Evolutionary conservation across 495 filamentous ascomycete species (phyloP).

Genomic region (Penicillium antarcticum): DNA sequence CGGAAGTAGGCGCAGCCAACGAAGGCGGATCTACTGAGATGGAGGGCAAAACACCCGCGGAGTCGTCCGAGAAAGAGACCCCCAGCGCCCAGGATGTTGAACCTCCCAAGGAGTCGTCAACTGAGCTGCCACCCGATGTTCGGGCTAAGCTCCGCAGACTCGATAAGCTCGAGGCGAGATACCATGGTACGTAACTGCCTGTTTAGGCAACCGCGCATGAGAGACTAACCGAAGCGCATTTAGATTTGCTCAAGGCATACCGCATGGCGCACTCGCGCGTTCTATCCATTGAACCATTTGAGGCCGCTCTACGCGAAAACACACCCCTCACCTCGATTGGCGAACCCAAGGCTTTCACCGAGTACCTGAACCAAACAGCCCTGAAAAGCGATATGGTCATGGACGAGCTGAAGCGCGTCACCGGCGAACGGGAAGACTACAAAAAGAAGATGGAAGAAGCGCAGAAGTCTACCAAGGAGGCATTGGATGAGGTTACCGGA

Average conservation of each 20-base stretch:
- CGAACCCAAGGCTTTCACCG: slow-evolving; percentile 80
- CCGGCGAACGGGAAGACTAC: slow-evolving; percentile 73
- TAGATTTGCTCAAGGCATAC: slow-evolving; percentile 89
- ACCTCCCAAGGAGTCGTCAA: slow-evolving; percentile 16
- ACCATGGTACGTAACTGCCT: slow-evolving; percentile 59
- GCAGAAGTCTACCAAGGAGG: slow-evolving; percentile 59
- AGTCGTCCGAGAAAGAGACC: slow-evolving; percentile 22
- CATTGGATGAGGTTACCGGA: slow-evolving; percentile 48
- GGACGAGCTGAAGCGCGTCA: slow-evolving; percentile 87
- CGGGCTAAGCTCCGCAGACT: slow-evolving; percentile 65
- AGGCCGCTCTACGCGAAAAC: slow-evolving; percentile 83
- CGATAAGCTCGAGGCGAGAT: slow-evolving; percentile 81
- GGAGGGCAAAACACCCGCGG: slow-evolving; percentile 24
- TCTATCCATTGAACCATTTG: slow-evolving; percentile 84
- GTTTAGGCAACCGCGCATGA: not conserved
- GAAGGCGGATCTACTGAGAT: slow-evolving; percentile 27
- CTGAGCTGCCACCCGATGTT: slow-evolving; percentile 74
- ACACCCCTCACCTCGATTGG: slow-evolving; percentile 85
- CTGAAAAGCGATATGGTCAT: slow-evolving; percentile 84
- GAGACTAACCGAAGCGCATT: slow-evolving; percentile 6
- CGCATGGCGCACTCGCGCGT: slow-evolving; percentile 83
- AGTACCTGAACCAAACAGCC: slow-evolving; percentile 90
- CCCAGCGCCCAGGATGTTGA: slow-evolving; percentile 11
- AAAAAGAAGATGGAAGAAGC: slow-evolving; percentile 72
- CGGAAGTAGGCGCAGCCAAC: slow-evolving; percentile 17